These are phyloP conservation scores for Periglandula ipomoeae DNA, from an alignment of 2,329 filamentous ascomycete genomes.

Conservation along the genomic window DNA sequence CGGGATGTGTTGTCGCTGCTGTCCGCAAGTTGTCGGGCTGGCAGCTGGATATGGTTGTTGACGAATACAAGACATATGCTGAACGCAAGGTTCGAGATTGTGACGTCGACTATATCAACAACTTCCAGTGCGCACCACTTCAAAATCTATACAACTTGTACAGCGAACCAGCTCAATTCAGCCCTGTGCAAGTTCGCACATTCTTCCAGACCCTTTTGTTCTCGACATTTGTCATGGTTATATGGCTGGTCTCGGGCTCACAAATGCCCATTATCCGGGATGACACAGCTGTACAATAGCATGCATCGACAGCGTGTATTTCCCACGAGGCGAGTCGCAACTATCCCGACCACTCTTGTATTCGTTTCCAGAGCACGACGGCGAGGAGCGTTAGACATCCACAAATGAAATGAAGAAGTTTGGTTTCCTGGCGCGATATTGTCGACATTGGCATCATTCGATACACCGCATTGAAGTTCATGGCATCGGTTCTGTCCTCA, in stretches of 20 bases:
- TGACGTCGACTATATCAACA: conserved; percentile 48
- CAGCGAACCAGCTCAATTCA: conserved; percentile 9
- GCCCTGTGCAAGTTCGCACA: conserved; percentile 20
- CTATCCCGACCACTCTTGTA: too few species aligned
- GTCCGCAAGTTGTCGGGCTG: conserved; percentile 66
- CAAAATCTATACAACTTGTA: conserved; percentile 7
- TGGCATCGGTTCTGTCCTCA: neutral
- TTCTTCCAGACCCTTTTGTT: conserved; percentile 37
- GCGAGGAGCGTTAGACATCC: too few species aligned
- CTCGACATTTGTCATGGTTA: conserved; percentile 29
- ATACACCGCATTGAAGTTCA: neutral
- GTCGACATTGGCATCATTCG: too few species aligned
- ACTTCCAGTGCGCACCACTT: conserved; percentile 36
- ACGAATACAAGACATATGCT: conserved; percentile 65
- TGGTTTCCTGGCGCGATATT: too few species aligned
- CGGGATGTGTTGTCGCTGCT: conserved; percentile 77
- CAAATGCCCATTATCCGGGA: conserved; percentile 14
- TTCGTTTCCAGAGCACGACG: too few species aligned
- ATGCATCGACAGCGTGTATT: neutral
- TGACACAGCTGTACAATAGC: neutral
- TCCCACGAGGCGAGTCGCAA: too few species aligned
- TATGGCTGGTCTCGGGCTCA: conserved; percentile 34
- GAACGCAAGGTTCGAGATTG: conserved; percentile 50
- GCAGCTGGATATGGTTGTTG: conserved; percentile 50
- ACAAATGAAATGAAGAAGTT: too few species aligned